Base-by-base conservation (phyloP, 1,284 basidiomycete species). In the Cryptococcus sp. region DNA sequence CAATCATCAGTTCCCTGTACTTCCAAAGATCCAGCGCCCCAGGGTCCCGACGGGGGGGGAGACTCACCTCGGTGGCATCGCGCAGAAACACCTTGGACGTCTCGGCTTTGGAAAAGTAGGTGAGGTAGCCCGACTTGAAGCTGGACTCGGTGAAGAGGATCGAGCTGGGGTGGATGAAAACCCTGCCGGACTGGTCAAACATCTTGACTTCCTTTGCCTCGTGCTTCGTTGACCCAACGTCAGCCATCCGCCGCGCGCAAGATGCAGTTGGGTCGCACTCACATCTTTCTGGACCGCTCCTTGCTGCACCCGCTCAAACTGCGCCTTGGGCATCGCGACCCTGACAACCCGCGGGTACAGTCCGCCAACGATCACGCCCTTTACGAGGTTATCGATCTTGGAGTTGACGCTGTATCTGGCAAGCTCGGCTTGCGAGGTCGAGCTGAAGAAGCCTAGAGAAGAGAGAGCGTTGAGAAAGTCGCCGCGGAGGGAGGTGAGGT, bases 51-150 rank as follows among this genome's bases (percentile, higher is more conserved):
- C 40, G n/a, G 35, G 16, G 36, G 28, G n/a, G 4, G 11, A 21
- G 2, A 55, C 80, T 58, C 61, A 89, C 89, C 82, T 95, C 89
- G 1, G 90, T 94, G 12, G 85, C 91, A 75, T 94, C 93, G 50
- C 91, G 82, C 64, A 97, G 69, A 72, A 88, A 96, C 0, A 92
- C 82, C 73, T 95, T 94, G 36, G 81, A 85, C n/a, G 89, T 91
- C 78, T 85, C 82, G 56, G 87, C 84, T 76, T 91, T 90, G 65
- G 84, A 80, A 75, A 94, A 96, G 69, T 88, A 93, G 5, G 86
- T 83, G 47, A 94, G 70, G 72, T 92, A 92, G 3, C 86, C 86
- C 35, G 85, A 82, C 55, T 85, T 86, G 85, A 90, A 92, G 35
- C 81, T 81, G 23, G 83, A 81, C 59, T 84, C 83, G 46, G 80